These are phyloP conservation scores for Furcasterigmium sp. DNA, from an alignment of 2,329 filamentous ascomycete genomes.

Conservation along the genomic window DNA sequence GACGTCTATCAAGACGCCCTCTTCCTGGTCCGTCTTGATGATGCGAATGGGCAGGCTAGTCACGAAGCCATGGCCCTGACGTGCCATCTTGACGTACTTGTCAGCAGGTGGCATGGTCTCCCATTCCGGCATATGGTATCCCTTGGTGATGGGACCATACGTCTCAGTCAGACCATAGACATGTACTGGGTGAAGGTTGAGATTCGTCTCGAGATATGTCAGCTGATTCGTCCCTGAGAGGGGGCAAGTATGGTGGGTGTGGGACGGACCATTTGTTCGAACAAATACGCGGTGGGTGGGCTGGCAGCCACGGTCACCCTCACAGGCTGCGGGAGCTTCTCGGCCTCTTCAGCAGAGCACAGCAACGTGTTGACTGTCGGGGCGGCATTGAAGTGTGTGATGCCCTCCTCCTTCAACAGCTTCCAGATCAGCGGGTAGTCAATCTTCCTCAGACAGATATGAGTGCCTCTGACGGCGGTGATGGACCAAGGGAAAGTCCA, in stretches of 20 bases:
- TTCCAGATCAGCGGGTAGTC: slow-evolving; percentile 93
- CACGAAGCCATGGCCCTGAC: slow-evolving; percentile 89
- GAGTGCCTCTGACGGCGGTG: slow-evolving; percentile 85
- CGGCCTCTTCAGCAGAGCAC: slow-evolving; percentile 73
- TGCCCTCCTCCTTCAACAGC: slow-evolving; percentile 75
- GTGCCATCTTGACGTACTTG: slow-evolving; percentile 84
- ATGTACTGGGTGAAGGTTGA: slow-evolving; percentile 88
- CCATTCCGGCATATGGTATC: slow-evolving; percentile 84
- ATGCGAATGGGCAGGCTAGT: slow-evolving; percentile 76
- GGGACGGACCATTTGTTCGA: slow-evolving; percentile 75
- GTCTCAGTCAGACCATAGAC: slow-evolving; percentile 88
- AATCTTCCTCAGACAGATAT: slow-evolving; percentile 85
- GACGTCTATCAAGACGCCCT: slow-evolving; percentile 63
- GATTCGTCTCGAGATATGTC: slow-evolving; percentile 25
- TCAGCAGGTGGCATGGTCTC: slow-evolving; percentile 67
- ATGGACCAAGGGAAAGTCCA: slow-evolving; percentile 93
- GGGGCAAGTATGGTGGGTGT: background rate
- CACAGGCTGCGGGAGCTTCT: slow-evolving; percentile 63
- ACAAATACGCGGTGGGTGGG: slow-evolving; percentile 83
- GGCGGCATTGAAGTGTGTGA: slow-evolving; percentile 94
- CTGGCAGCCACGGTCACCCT: slow-evolving; percentile 89
- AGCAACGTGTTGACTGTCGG: slow-evolving; percentile 91
- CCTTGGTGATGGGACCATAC: slow-evolving; percentile 93
- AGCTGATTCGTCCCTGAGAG: background rate
- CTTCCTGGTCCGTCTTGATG: slow-evolving; percentile 71